Evolutionary conservation across 2,329 filamentous ascomycete genomes (phyloP).

Genomic region (Fusarium haematococcum): DNA sequence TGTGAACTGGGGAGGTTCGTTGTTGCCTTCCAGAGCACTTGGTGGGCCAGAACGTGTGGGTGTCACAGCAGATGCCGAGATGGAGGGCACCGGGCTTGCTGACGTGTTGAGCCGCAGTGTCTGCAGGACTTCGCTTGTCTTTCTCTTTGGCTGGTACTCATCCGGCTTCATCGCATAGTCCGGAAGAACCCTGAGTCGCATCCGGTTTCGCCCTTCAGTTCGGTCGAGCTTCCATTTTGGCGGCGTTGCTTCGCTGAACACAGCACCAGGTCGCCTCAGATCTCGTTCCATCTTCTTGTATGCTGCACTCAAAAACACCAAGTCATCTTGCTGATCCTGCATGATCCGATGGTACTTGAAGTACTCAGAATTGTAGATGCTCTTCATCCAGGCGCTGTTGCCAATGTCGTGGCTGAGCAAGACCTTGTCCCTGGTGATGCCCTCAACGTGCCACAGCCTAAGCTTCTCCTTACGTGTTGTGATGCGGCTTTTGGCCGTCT

Average conservation of each 20-base stretch:
- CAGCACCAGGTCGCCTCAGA: constrained; percentile 81
- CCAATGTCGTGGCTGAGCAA: constrained; percentile 87
- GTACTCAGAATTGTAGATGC: constrained; percentile 92
- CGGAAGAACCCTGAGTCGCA: constrained; percentile 88
- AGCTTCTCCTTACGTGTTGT: constrained; percentile 84
- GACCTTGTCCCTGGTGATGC: constrained; percentile 75
- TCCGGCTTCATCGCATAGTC: constrained; percentile 77
- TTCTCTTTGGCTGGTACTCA: constrained; percentile 87
- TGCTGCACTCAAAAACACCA: constrained; percentile 78
- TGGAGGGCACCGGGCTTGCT: constrained; percentile 34
- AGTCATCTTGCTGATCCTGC: constrained; percentile 94
- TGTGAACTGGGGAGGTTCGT: constrained; percentile 31
- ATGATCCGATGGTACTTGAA: constrained; percentile 89
- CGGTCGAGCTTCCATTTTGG: constrained; percentile 93
- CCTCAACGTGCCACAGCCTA: constrained; percentile 81
- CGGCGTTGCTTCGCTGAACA: constrained; percentile 75
- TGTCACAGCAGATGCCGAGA: constrained; percentile 27
- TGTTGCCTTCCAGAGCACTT: constrained; percentile 34
- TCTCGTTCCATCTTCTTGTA: constrained; percentile 85
- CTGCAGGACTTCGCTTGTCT: constrained; percentile 60
- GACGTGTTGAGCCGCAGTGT: constrained; percentile 51
- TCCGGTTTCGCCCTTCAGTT: constrained; percentile 94
- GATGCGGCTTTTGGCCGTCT: constrained; percentile 77
- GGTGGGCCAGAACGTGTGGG: constrained; percentile 34
- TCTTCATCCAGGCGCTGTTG: constrained; percentile 92